Evolutionary conservation across 257 asterid species (phyloP), one percentile per base, ranked within the genome.

Genomic region (Gentiana straminea): DNA sequence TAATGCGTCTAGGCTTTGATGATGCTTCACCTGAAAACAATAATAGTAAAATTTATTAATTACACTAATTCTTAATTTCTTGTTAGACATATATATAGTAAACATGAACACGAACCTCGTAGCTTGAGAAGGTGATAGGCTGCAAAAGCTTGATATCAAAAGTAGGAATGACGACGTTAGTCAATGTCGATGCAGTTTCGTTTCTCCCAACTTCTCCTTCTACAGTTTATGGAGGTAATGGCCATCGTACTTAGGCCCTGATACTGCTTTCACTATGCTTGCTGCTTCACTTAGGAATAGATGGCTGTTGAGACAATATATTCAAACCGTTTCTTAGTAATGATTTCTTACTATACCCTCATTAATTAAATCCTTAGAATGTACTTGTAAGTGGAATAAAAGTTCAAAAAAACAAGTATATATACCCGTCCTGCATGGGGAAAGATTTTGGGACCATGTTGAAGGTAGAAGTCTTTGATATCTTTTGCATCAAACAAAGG

Each of bases 361-460:
- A 24, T 24, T 24, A 24, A 24, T 24, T 24, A 24, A 24, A 24
- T 24, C 24, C 24, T 24, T 24, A 24, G 24, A 24, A 24, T 24
- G 24, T 24, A 24, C 24, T 24, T 24, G 24, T 24, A 24, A 24
- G 24, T 24, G 24, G 24, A 24, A 24, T 24, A 24, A 24, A 24
- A 24, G 24, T 24, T 24, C 24, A 24, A 24, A 24, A n/a, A 24
- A 0, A 24, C 24, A 24, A 24, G 24, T 24, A 24, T 24, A 24
- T 24, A 24, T 41, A 41, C 84, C 62, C 67, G 3, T 52, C 71
- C 13, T 80, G 24, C 24, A 15, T 15, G 92, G 2, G 83, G 94
- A 11, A 85, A 85, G n/a, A 85, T 85, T 15, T 71, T 68, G 13
- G 92, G 94, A 45, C 80, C 67, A 38, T 85, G 69, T 0, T 78